Percentiles rank a stretch among this genome's conserved stretches.
Conservation (phyloP, 352 stramenopile species). For the Elongisporangium prolatum region DNA sequence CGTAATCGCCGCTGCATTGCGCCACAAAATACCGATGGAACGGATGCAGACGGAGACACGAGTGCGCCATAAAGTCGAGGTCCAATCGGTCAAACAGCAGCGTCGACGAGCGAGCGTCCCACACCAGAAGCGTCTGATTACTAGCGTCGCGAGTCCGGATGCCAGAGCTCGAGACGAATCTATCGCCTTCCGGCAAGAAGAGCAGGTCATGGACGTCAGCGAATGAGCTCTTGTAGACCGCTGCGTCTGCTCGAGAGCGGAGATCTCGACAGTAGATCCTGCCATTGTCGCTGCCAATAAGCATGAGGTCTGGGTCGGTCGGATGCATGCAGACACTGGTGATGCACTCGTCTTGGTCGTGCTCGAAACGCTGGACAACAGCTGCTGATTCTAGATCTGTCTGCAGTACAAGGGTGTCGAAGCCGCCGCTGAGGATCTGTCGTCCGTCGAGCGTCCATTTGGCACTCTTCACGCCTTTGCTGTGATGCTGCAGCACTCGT, state of each 20-base stretch:
- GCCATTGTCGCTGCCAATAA: constrained; percentile 27
- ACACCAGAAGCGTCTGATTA: constrained; percentile 63
- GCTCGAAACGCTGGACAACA: constrained; percentile 4
- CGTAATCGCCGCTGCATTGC: constrained; percentile 38
- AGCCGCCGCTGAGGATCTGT: constrained; percentile 37
- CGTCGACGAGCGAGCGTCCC: constrained; percentile 39
- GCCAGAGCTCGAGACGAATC: constrained; percentile 47
- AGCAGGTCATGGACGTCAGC: constrained; percentile 53
- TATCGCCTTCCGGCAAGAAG: constrained; percentile 26
- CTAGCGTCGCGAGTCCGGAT: constrained; percentile 35
- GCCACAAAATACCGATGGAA: constrained; percentile 29
- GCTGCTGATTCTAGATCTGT: constrained; percentile 28
- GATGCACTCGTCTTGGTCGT: constrained; percentile 15
- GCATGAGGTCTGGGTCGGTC: constrained; percentile 19
- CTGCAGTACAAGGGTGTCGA: constrained; percentile 25
- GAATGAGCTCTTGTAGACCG: constrained; percentile 21
- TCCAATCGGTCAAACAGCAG: constrained; percentile 49
- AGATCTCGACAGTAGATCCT: constrained; percentile 34
- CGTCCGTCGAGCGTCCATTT: constrained; percentile 48
- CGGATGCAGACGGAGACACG: constrained; percentile 41
- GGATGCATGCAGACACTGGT: constrained; percentile 28
- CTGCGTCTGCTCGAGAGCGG: constrained; percentile 7
- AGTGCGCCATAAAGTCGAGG: constrained; percentile 37
- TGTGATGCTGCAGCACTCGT: constrained; percentile 21
- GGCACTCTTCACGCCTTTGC: constrained; percentile 39